A percentile compares a stretch with the other conserved stretches of the same genome.
Conservation (phyloP, 1,139 yeast species). For the Yamadazyma kanchanaburiensis region DNA sequence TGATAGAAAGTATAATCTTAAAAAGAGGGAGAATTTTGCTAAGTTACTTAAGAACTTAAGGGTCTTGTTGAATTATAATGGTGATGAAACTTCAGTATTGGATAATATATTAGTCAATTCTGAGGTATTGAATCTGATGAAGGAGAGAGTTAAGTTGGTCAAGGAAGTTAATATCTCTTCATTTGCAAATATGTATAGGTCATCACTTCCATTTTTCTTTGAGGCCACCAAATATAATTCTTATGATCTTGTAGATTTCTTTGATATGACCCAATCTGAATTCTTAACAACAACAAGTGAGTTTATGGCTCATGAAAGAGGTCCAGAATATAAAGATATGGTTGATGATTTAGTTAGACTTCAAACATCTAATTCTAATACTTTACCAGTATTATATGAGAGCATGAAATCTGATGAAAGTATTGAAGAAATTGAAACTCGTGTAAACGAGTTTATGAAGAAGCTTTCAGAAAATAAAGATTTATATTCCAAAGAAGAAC, state of each 20-base stretch:
- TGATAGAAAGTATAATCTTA: slow-evolving; percentile 13
- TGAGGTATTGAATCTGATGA: slow-evolving; percentile 26
- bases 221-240: slow-evolving; percentile 3
- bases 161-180: background rate
- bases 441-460: slow-evolving; percentile 7
- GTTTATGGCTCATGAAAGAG: slow-evolving; percentile 4
- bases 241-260: slow-evolving; percentile 11
- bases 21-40: slow-evolving; percentile 16
- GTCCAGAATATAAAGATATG: slow-evolving; percentile 2
- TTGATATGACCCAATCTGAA: slow-evolving; percentile 10
- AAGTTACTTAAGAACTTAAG: slow-evolving; percentile 30
- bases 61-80: slow-evolving; percentile 32
- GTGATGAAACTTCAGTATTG: slow-evolving; percentile 28
- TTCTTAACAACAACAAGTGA: slow-evolving; percentile 3
- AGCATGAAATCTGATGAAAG: background rate
- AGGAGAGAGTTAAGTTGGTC: slow-evolving; percentile 1
- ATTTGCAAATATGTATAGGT: slow-evolving; percentile 4
- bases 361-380: slow-evolving; percentile 6
- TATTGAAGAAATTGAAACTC: slow-evolving; percentile 3
- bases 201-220: slow-evolving; percentile 6
- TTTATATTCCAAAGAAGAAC: slow-evolving; percentile 7
- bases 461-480: slow-evolving; percentile 9
- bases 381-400: slow-evolving; percentile 8
- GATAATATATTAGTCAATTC: slow-evolving; percentile 33
- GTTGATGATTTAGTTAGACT: slow-evolving; percentile 4